These are phyloP conservation scores for Vaccinium myrtillus DNA, from an alignment of 148 eudicot species.

Conservation along the genomic window DNA sequence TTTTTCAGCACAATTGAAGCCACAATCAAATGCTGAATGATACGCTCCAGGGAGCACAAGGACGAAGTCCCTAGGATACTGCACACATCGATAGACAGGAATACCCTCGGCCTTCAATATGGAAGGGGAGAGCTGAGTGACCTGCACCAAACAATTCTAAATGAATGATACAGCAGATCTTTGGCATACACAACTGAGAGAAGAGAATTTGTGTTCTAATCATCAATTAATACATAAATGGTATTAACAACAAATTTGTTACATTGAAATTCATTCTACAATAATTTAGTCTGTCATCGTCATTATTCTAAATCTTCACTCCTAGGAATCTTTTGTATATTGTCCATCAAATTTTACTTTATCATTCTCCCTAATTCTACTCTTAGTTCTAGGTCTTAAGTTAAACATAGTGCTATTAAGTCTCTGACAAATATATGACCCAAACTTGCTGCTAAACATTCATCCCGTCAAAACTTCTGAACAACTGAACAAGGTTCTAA, in stretches of 20 bases:
- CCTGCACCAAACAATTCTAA: slow-evolving; percentile 36
- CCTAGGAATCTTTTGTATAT: neutral
- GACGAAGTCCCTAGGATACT: slow-evolving; percentile 59
- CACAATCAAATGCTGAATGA: slow-evolving; percentile 67
- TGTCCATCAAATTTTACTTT: neutral
- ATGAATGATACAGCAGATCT: neutral
- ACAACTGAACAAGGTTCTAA: slow-evolving; percentile 3
- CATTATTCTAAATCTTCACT: neutral
- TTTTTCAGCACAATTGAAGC: slow-evolving; percentile 61
- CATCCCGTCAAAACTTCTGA: neutral
- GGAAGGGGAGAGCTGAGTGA: slow-evolving; percentile 59
- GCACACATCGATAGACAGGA: slow-evolving; percentile 75
- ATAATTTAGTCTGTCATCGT: neutral
- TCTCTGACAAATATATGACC: neutral
- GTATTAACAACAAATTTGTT: neutral
- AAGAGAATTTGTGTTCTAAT: neutral
- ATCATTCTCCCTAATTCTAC: neutral
- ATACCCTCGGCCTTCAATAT: slow-evolving; percentile 53
- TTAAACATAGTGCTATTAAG: neutral
- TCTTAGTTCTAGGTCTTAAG: neutral
- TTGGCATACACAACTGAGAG: neutral
- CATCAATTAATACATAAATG: neutral
- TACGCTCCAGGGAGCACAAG: slow-evolving; percentile 67
- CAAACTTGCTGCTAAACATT: neutral
- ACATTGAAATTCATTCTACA: neutral